phyloP scores from a whole-genome alignment of 2,329 filamentous ascomycete species.

The Fusarium brevicatenulatum region DNA sequence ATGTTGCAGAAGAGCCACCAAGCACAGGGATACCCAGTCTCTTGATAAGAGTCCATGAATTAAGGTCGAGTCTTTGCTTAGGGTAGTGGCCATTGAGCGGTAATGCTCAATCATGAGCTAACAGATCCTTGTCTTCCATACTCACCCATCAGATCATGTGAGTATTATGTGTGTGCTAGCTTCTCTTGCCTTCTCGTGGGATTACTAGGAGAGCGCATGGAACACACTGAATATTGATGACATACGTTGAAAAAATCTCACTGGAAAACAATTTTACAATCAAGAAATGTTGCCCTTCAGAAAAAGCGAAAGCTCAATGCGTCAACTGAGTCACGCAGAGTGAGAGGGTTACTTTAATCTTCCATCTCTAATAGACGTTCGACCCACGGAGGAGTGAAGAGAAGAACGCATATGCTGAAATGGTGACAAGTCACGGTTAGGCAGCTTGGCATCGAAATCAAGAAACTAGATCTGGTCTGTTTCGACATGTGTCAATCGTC shows the following conservation, averaged over 20 bases:
- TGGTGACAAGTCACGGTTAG: slow-evolving; percentile 46
- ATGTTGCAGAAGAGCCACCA: neutral
- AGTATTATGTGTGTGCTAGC: neutral
- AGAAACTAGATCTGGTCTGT: neutral
- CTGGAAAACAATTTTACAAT: neutral
- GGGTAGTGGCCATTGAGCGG: neutral
- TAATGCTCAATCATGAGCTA: neutral
- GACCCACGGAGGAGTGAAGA: slow-evolving; percentile 60
- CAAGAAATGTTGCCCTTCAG: slow-evolving; percentile 54
- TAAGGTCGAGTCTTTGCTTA: neutral
- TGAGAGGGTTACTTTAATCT: slow-evolving; percentile 62
- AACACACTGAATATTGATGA: neutral
- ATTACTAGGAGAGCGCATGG: neutral
- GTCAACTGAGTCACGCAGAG: slow-evolving; percentile 59
- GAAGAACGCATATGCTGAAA: slow-evolving; percentile 66
- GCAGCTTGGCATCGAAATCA: neutral
- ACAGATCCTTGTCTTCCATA: slow-evolving; percentile 1
- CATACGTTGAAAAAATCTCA: neutral
- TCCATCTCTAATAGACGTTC: slow-evolving; percentile 66
- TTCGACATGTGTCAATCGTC: neutral
- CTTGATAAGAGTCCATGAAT: neutral
- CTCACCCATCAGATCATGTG: neutral
- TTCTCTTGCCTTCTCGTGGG: neutral
- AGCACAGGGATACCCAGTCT: neutral
- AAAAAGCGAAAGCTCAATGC: slow-evolving; percentile 61